Evolutionary conservation across 768 basidiomycete species (phyloP).

Genomic region (Exidia glandulosa): DNA sequence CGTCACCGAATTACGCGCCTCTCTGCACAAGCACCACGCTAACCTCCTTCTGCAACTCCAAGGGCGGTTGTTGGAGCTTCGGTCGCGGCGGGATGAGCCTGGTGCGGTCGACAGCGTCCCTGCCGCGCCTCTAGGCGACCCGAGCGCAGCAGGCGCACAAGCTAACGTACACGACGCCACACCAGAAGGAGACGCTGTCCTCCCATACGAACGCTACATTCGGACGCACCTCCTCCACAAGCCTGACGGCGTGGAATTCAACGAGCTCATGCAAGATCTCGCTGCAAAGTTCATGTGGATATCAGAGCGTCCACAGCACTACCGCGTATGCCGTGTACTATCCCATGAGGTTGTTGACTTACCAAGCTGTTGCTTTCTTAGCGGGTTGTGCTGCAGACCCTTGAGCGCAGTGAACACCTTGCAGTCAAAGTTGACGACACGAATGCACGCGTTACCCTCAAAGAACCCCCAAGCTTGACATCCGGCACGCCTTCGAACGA

Average conservation of each 20-base stretch:
- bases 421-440: not conserved
- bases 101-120: not conserved
- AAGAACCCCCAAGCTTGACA: not conserved
- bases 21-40: not conserved
- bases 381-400: not conserved
- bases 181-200: not conserved
- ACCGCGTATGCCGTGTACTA: not conserved
- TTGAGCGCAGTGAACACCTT: not conserved
- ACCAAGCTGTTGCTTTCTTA: not conserved
- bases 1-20: not conserved
- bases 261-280: not conserved
- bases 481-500: not conserved
- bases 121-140: not conserved
- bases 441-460: not conserved
- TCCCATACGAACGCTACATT: not conserved
- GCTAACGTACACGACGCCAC: not conserved
- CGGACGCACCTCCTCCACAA: not conserved
- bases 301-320: not conserved
- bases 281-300: not conserved
- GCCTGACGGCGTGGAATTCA: not conserved
- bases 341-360: not conserved
- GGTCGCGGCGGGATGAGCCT: not conserved
- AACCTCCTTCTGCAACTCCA: not conserved
- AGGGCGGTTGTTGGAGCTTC: not conserved
- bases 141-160: not conserved